Base-by-base conservation (phyloP, 495 filamentous ascomycete genomes). In the Penicillium herquei region DNA sequence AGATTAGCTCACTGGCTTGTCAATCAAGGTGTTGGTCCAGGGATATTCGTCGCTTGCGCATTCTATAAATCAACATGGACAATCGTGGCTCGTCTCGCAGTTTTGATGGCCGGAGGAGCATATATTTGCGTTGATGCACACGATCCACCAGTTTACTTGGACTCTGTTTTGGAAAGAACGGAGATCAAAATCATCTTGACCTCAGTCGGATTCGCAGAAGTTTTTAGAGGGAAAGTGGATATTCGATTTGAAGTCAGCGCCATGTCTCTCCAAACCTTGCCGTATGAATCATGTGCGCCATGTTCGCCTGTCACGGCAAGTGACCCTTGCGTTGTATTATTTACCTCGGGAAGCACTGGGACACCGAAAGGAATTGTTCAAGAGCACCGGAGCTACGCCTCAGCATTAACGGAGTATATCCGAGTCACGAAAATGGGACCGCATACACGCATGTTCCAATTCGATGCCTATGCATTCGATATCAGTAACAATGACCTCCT, bases 121-220 rank as follows among this genome's bases (percentile, higher is more conserved):
- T 80, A 80, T 61, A 74, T 83, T 7, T 73, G 73, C 3, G 66
- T 86, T 5, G 81, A 86, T 58, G 74, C 75, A 9, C 61, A 56
- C 4, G 68, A 80, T 33, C 82, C 84, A 6, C 73, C 63, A 4
- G 39, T 49, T 7, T 66, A 58, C 26, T 54, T 64, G 7, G 40
- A 49, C 1, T 64, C 63, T 7, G 55, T 64, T 10, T 52, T 66
- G 13, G 45, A 57, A 11, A 55, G 63, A n/a, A 55, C 56, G 7
- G 21, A 52, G 7, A 59, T 57, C 5, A 46, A 45, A 8, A 55
- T 66, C 6, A 60, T 64, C 58, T 16, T 66, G 32, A 62, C 51
- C 18, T 59, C 61, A 1, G 12, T 31, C 6, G 61, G 60, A 0
- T 63, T 58, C 21, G 49, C 46, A 3, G 16, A 39, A 10, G 56